phyloP scores from a whole-genome alignment of 257 asterid genomes.

The Solanum ossicruentum region DNA sequence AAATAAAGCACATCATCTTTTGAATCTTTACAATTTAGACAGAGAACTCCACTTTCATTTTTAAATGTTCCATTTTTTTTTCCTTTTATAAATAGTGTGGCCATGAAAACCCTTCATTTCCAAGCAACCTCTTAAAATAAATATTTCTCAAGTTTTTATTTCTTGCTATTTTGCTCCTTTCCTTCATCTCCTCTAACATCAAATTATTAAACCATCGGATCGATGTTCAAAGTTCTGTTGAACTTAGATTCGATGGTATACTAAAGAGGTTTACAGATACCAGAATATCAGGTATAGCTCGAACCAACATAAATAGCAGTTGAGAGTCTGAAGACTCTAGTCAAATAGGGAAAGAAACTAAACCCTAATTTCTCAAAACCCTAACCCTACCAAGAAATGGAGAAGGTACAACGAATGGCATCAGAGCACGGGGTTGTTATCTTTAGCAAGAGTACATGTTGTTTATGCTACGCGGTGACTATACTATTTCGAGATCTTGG shows the following conservation, averaged over 20 bases:
- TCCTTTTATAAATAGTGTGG: neutral
- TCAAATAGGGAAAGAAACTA: neutral
- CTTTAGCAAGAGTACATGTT: slow-evolving; percentile 65
- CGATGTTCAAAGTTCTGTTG: neutral
- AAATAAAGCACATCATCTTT: neutral
- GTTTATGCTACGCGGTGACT: slow-evolving; percentile 62
- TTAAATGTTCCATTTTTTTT: neutral
- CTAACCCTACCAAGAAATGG: slow-evolving; percentile 17
- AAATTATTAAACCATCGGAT: neutral
- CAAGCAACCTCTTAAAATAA: neutral
- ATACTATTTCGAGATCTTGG: slow-evolving; percentile 46
- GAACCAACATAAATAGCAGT: neutral
- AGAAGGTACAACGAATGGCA: slow-evolving; percentile 37
- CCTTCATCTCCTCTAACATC: neutral
- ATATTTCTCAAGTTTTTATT: neutral
- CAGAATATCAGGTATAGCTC: neutral
- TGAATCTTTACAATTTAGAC: neutral
- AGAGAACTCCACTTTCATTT: neutral
- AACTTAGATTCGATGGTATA: neutral
- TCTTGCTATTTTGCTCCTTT: neutral
- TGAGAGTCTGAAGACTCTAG: neutral
- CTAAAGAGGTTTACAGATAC: neutral
- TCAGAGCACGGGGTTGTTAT: slow-evolving; percentile 57
- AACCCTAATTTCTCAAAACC: neutral
- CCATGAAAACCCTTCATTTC: neutral